Evolutionary conservation across 1,139 yeast genomes (phyloP), one percentile per base, ranked within the genome.

Genomic region (Candida freyschussii): DNA sequence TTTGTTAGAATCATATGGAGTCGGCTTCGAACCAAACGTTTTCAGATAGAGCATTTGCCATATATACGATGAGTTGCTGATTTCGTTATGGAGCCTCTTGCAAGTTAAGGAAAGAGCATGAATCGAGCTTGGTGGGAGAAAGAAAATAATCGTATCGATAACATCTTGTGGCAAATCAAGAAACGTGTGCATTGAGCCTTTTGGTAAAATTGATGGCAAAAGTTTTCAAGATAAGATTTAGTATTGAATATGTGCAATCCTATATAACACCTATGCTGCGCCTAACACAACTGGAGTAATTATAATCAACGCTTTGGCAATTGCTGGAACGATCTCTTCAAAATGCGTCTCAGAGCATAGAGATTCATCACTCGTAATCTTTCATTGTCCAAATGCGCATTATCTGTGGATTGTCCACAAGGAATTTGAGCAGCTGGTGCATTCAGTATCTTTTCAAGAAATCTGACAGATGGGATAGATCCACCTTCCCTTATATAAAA

Each of bases 341-440:
- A 65, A 22, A 87, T 79, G 24, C 66, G 68, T 41, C 89, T 72
- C 39, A 91, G 72, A 39, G 82, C 84, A 48, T 78, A 75, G 50
- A 91, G 68, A 53, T 91, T 91, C 26, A 78, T 62, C 18, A 91
- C 75, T 39, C 97, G 64, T 32, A 91, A 60, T 42, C 93, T 73
- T 57, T 91, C 98, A 53, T 91, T 82, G 50, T 79, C 78, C 51
- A 91, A 69, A 63, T 91, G 98, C 2, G 97, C 97, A 53, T 86
- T 86, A 56, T 91, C 98, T 30, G 93, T 78, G 1, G 93, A 75
- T 60, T 91, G 98, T 0, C 98, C 98, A 55, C 96, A 86, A 2
- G 98, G 98, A 25, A 91, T 74, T 57, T 91, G 97, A 1, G 91
- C 95, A 2, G 96, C 97, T 14, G 86, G 84, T 2, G 97, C 96